Percentiles rank a stretch among this genome's conserved stretches.
These are phyloP conservation scores for Sugiyamaella novakii DNA, from an alignment of 1,139 yeast species.

Conservation along the genomic window DNA sequence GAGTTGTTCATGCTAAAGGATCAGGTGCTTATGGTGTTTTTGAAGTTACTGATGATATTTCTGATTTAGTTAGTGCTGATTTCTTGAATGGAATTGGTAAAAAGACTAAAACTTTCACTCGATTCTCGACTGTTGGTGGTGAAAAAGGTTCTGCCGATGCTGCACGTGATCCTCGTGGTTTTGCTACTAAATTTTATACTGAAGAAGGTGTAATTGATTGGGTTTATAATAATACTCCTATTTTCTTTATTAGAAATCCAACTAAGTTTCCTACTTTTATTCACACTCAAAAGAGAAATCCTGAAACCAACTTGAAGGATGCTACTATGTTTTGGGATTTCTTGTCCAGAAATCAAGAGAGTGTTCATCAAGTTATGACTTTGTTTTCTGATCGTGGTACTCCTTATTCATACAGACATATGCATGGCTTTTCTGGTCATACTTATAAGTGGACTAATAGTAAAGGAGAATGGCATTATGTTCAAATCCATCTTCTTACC, in stretches of 20 bases:
- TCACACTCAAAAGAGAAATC: slow-evolving; percentile 87
- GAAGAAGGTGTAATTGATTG: slow-evolving; percentile 88
- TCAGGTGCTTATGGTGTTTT: slow-evolving; percentile 83
- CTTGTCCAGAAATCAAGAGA: slow-evolving; percentile 62
- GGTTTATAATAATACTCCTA: slow-evolving; percentile 89
- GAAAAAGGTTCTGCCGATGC: slow-evolving; percentile 83
- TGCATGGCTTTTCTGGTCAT: slow-evolving; percentile 80
- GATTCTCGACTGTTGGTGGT: slow-evolving; percentile 91
- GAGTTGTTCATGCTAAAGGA: slow-evolving; percentile 91
- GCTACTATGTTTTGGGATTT: slow-evolving; percentile 73
- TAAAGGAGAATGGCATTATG: slow-evolving; percentile 65
- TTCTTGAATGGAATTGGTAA: slow-evolving; percentile 70
- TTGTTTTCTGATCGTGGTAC: slow-evolving; percentile 74
- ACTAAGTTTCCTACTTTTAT: slow-evolving; percentile 85
- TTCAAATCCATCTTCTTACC: slow-evolving; percentile 63
- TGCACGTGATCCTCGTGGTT: slow-evolving; percentile 90
- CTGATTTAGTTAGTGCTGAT: slow-evolving; percentile 70
- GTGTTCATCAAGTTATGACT: slow-evolving; percentile 63
- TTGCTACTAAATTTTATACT: slow-evolving; percentile 78
- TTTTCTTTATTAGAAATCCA: slow-evolving; percentile 85
- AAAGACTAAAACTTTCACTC: slow-evolving; percentile 69
- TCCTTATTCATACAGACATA: slow-evolving; percentile 62
- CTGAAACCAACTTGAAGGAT: slow-evolving; percentile 80
- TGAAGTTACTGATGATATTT: slow-evolving; percentile 79
- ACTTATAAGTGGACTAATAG: slow-evolving; percentile 69